Base-by-base conservation (phyloP, 2,329 filamentous ascomycete genomes). In the Sarocladium kiliense region DNA sequence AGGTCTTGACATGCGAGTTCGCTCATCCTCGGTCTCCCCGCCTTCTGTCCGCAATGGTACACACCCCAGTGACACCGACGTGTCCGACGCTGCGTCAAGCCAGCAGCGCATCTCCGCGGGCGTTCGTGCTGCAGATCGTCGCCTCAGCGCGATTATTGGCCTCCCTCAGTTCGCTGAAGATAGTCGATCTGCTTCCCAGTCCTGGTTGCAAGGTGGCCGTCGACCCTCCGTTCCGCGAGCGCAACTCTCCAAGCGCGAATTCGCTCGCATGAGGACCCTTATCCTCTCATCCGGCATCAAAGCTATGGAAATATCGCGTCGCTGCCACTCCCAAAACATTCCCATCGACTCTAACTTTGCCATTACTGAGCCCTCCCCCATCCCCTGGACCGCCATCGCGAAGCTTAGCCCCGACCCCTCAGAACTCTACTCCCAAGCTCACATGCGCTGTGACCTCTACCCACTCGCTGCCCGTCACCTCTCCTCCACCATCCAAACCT, bases 241-340 rank as follows among this genome's bases (percentile, higher is more conserved):
- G 18, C 63, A 62, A 23, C 60, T 88, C 27, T 85, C 79, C 10
- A 84, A 80, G 62, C 82, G 82, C n/a, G 93, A 97, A 62, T 80
- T 96, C 54, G 88, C 88, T 16, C 85, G 91, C n/a, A 79, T 92
- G 2, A 81, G 85, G 56, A 82, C 90, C 1, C 77, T 95, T 9
- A 81, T 96, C 39, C 76, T 96, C 21, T 88, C 86, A 59, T 90
- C 91, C 0, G 92, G 91, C n/a, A 86, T 97, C 65, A 96, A 95
- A 71, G 92, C 93, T 0, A 85, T 85, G 64, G 89, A 94, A 65
- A 89, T 97, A 55, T 78, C 79, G 26, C 80, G 85, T 3, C 82
- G 87, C 47, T 85, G 87, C 3, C 72, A 85, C 44, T 75, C 77
- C 34, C 66, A 68, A 10, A 71, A 70, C 50, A 66, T 70, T 18